Evolutionary conservation across 2,329 filamentous ascomycete species (phyloP).

Genomic region (Scytalidium lignicola): DNA sequence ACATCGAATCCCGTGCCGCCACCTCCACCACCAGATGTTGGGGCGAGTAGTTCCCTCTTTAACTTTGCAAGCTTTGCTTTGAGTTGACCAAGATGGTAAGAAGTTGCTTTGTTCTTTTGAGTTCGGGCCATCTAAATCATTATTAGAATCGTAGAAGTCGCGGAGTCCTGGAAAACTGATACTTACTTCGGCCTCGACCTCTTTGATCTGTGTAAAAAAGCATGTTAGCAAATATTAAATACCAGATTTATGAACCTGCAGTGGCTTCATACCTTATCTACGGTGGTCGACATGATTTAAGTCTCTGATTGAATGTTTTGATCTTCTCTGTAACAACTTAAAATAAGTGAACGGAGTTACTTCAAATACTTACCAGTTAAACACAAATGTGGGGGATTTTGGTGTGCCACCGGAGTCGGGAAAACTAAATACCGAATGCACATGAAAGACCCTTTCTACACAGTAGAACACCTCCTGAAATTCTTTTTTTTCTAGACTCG

Average conservation of each 20-base stretch:
- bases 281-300: conserved; percentile 83
- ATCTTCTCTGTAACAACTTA: no score
- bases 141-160: conserved; percentile 10
- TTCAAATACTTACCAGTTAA: no score
- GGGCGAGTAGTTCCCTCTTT: conserved; percentile 91
- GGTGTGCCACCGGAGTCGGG: not conserved
- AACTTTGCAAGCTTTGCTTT: conserved; percentile 98
- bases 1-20: conserved; percentile 93
- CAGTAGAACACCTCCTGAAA: no score
- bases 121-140: conserved; percentile 77
- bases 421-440: not conserved
- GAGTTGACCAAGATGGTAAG: conserved; percentile 88
- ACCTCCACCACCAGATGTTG: conserved; percentile 75
- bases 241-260: conserved; percentile 8
- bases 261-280: conserved; percentile 71
- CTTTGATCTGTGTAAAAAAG: conserved; percentile 70
- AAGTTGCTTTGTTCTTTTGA: conserved; percentile 96
- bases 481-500: not conserved
- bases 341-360: no score
- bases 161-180: not conserved
- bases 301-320: conserved; percentile 2
- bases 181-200: conserved; percentile 88
- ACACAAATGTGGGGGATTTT: not conserved
- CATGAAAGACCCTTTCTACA: not conserved
- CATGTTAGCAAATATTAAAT: conserved; percentile 29